phyloP scores from a whole-genome alignment of 2,329 filamentous ascomycete species.

The Endoconidiophora laricicola region DNA sequence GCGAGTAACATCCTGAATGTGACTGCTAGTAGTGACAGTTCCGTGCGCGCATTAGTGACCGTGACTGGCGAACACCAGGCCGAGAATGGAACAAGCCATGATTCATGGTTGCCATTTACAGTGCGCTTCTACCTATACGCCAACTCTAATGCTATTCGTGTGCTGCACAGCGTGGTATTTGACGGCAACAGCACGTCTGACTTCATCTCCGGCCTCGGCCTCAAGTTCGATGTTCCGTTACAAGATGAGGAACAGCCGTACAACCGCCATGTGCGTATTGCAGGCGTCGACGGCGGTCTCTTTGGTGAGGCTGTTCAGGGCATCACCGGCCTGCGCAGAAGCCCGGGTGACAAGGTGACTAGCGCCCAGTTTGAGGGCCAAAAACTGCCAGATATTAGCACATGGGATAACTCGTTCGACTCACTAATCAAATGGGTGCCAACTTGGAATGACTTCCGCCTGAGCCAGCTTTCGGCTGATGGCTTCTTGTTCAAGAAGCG shows the following conservation, averaged over 20 bases:
- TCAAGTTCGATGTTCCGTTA: constrained; percentile 39
- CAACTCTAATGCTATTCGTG: constrained; percentile 35
- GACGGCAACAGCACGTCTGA: constrained; percentile 32
- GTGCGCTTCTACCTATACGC: constrained; percentile 41
- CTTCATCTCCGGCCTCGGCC: constrained; percentile 37
- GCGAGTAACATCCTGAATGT: constrained; percentile 34
- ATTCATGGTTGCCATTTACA: constrained; percentile 34
- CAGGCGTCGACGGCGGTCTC: constrained; percentile 36
- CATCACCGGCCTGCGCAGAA: constrained; percentile 39
- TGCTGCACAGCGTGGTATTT: constrained; percentile 40
- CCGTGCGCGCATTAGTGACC: constrained; percentile 31
- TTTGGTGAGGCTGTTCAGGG: constrained; percentile 42
- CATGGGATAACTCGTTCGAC: constrained; percentile 30
- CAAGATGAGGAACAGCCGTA: constrained; percentile 31
- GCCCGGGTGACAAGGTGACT: constrained; percentile 33
- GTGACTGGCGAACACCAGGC: constrained; percentile 24
- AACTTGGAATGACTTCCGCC: constrained; percentile 38
- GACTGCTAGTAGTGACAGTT: constrained; percentile 27
- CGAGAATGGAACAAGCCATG: constrained; percentile 15
- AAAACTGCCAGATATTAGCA: constrained; percentile 25
- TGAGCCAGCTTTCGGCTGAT: constrained; percentile 41
- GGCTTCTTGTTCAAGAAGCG: constrained; percentile 45
- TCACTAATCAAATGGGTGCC: constrained; percentile 38
- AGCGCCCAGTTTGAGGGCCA: constrained; percentile 33
- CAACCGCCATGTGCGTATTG: constrained; percentile 41